Evolutionary conservation across 176 grass and related monocot genomes (phyloP).

Genomic region (Pontederia crassipes): DNA sequence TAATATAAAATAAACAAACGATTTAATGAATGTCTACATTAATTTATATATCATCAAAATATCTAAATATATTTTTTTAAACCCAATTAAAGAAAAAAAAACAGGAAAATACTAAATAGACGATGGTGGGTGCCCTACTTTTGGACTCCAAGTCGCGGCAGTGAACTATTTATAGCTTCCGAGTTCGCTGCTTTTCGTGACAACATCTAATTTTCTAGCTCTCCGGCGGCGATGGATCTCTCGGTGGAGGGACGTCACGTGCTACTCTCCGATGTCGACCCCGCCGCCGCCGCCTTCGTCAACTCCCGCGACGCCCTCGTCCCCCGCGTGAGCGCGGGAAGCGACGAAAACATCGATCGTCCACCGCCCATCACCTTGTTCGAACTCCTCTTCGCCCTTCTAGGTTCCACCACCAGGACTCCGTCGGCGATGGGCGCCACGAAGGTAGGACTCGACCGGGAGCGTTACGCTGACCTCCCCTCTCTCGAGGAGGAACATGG

Average conservation of each 20-base stretch:
- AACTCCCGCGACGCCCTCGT: conserved; percentile 65
- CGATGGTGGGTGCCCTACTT: too few species aligned
- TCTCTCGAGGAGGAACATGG: background rate
- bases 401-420: conserved; percentile 14
- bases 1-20: too few species aligned
- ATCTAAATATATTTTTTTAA: too few species aligned
- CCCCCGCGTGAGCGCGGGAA: conserved; percentile 25
- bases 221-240: conserved; percentile 52
- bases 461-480: conserved; percentile 61
- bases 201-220: too few species aligned
- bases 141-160: too few species aligned
- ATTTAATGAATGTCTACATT: too few species aligned
- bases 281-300: conserved; percentile 44
- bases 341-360: conserved; percentile 15
- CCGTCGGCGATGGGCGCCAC: conserved; percentile 29
- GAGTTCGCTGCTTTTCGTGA: too few species aligned
- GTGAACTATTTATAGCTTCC: too few species aligned
- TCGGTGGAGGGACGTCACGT: conserved; percentile 61
- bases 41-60: too few species aligned
- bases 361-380: conserved; percentile 67
- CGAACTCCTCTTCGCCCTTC: conserved; percentile 54
- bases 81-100: too few species aligned
- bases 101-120: too few species aligned
- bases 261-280: conserved; percentile 84
- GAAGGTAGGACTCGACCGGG: conserved; percentile 41